Percentiles rank a stretch among this genome's conserved stretches.
Evolutionary conservation across 2,329 filamentous ascomycete species (phyloP).

Genomic region (Hymenoscyphus occultus): DNA sequence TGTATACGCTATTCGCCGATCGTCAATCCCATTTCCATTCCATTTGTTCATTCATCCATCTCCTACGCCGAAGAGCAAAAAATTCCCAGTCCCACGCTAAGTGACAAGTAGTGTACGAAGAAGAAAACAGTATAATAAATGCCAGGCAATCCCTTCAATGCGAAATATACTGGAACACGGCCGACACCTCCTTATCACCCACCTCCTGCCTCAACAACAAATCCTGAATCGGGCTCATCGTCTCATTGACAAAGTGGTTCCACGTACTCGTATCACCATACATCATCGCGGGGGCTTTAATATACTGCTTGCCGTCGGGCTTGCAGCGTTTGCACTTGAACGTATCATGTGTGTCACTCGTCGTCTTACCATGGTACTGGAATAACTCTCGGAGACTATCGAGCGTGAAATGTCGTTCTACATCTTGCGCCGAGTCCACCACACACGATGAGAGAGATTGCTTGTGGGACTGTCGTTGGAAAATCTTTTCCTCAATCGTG

Average conservation of each 20-base stretch:
- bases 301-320: constrained; percentile 77
- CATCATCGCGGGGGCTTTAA: constrained; percentile 91
- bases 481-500: constrained; percentile 98
- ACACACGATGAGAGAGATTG: constrained; percentile 95
- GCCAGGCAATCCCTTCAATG: constrained; percentile 49
- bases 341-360: constrained; percentile 93
- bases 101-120: neutral
- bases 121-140: neutral
- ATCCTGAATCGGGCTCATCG: constrained; percentile 82
- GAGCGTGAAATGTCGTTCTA: constrained; percentile 92
- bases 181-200: constrained; percentile 75
- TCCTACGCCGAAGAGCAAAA: neutral
- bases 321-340: constrained; percentile 98
- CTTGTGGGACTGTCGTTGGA: constrained; percentile 97
- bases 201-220: constrained; percentile 83
- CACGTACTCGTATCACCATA: constrained; percentile 99
- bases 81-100: neutral
- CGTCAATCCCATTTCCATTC: neutral
- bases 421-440: constrained; percentile 93
- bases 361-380: constrained; percentile 81
- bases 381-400: constrained; percentile 91
- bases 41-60: neutral
- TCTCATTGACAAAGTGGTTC: constrained; percentile 92
- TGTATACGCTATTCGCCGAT: neutral
- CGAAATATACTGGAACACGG: constrained; percentile 98